A percentile compares a stretch with the other conserved stretches of the same genome.
These are phyloP conservation scores for Picea glauca DNA, from an alignment of 75 land plant genomes.

Conservation along the genomic window DNA sequence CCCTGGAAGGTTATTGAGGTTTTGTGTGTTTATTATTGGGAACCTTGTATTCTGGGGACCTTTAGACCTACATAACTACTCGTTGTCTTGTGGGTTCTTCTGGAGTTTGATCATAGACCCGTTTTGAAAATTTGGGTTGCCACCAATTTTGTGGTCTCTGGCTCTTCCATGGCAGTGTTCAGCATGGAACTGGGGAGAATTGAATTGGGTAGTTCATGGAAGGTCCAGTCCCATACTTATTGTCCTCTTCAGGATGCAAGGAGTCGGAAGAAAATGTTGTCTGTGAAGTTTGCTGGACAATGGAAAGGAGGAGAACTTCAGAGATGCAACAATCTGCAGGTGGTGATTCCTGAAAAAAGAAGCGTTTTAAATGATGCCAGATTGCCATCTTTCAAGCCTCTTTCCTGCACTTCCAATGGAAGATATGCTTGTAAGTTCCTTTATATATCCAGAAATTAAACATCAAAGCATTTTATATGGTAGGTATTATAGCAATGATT, in stretches of 20 bases:
- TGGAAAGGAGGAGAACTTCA: neutral
- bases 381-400: conserved; percentile 3
- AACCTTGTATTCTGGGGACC: neutral
- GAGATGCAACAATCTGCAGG: neutral
- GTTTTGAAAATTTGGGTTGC: neutral
- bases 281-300: neutral
- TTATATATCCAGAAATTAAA: neutral
- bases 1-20: neutral
- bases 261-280: neutral
- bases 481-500: no score
- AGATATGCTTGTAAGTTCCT: conserved; percentile 2
- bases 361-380: neutral
- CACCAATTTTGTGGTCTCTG: neutral
- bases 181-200: conserved; percentile 8
- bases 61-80: neutral
- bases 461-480: no score
- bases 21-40: conserved; percentile 1
- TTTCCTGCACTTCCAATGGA: neutral
- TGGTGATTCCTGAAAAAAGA: neutral
- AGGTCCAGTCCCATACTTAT: neutral
- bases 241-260: neutral
- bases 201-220: neutral
- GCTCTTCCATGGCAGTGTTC: neutral
- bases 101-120: conserved; percentile 2
- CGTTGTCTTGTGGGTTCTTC: neutral